Evolutionary conservation across 345 rosid genomes (phyloP).

Genomic region (Clarkia xantiana): DNA sequence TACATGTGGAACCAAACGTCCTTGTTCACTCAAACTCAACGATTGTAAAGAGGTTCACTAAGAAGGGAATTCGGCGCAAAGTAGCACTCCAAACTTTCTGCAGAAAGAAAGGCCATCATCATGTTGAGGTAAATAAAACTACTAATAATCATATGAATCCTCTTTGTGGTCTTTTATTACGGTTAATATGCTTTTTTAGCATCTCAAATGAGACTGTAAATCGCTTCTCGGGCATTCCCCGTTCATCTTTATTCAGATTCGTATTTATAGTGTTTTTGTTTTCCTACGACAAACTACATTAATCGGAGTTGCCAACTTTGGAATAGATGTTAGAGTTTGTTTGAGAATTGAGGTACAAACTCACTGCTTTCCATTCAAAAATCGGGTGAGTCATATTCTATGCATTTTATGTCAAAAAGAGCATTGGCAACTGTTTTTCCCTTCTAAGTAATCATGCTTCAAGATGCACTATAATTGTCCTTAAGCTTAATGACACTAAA

Average conservation of each 20-base stretch:
- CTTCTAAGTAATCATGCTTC: too few relatives aligned
- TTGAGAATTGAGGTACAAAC: constrained; percentile 61
- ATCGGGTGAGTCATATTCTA: constrained; percentile 28
- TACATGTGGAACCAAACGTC: constrained; percentile 80
- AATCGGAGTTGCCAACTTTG: constrained; percentile 83
- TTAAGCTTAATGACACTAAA: too few relatives aligned
- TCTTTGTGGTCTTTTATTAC: too few relatives aligned
- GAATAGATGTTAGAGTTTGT: constrained; percentile 72
- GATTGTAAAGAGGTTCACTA: constrained; percentile 53
- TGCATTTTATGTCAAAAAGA: not conserved
- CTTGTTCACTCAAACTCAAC: constrained; percentile 54
- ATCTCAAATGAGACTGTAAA: too few relatives aligned
- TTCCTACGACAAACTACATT: constrained; percentile 42
- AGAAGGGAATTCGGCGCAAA: constrained; percentile 42
- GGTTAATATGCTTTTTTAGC: too few relatives aligned
- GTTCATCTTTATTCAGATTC: too few relatives aligned
- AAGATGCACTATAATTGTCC: too few relatives aligned
- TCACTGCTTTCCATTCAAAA: constrained; percentile 87
- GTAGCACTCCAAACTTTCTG: constrained; percentile 73
- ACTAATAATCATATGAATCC: too few relatives aligned
- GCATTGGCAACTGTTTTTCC: too few relatives aligned
- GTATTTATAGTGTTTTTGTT: too few relatives aligned
- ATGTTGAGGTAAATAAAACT: constrained; percentile 38
- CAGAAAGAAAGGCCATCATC: constrained; percentile 68
- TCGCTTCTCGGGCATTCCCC: too few relatives aligned